Base-by-base conservation (phyloP, 257 asterid species). In the Lycium barbarum region DNA sequence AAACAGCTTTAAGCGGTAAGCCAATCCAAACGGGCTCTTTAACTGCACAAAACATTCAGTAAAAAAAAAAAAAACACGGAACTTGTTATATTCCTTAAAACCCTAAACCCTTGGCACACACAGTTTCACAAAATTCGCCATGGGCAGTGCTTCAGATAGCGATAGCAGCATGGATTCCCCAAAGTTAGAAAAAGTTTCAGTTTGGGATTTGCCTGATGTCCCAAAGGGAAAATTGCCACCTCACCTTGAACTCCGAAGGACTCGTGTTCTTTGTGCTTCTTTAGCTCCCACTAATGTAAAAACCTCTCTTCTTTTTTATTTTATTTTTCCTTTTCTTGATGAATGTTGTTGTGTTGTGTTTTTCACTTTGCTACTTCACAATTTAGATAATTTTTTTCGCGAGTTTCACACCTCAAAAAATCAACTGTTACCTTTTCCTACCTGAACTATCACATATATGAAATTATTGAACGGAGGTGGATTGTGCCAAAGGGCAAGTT, bases 151-250 rank as follows among this genome's bases (percentile, higher is more conserved):
- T 6, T 12, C 82, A 14, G 65, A 26, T 13, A 53, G 49, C 33
- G 33, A 78, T 22, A 51, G 81, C 81, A 76, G 45, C 45, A 40
- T 40, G 45, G 45, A 40, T 9, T 59, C 5, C 10, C 10, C 33
- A 18, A 26, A 13, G 1, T 5, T 79, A 14, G 66, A 3, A 87
- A 93, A 90, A 84, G 72, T 93, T 85, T 90, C 98, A 9, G 94
- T 93, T 53, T 95, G 98, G 98, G 98, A 96, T 78, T 89, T 96
- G 87, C 98, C 98, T 0, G 99, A 96, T 87, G 88, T 94, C 18
- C 95, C 98, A 10, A 80, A 85, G 76, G 99, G 98, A 36, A 71
- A 63, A 79, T 89, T 97, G 76, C 95, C 97, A 0, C 83, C 91
- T 12, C 98, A 97, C 90, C 78, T 97, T 49, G 87, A 94, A 20